Conservation (phyloP, 139 green algal genomes). For the Parachlorella kessleri region DNA sequence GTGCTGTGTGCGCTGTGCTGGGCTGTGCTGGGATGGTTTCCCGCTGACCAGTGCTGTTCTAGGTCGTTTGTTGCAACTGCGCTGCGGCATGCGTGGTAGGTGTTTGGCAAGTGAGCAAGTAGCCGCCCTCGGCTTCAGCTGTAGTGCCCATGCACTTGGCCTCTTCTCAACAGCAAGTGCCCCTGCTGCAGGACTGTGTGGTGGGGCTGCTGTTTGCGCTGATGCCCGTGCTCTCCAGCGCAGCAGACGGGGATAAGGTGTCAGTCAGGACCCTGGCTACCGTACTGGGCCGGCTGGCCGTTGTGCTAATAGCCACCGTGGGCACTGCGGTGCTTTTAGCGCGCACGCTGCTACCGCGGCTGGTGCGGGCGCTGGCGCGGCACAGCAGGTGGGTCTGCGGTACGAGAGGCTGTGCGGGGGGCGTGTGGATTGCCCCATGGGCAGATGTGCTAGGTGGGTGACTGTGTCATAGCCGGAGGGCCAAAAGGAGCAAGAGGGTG, state of each 20-base stretch:
- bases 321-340: slow-evolving; percentile 44
- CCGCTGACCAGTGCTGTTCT: no score
- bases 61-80: no score
- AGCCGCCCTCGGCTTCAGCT: no score
- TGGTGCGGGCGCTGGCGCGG: slow-evolving; percentile 55
- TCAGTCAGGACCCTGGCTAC: slow-evolving; percentile 11
- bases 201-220: slow-evolving; percentile 96
- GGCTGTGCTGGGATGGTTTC: no score
- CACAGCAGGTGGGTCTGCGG: not conserved
- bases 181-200: slow-evolving; percentile 81
- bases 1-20: no score
- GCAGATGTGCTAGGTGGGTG: not conserved
- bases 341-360: slow-evolving; percentile 61
- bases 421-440: no score
- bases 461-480: no score
- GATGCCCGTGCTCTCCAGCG: slow-evolving; percentile 79
- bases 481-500: no score
- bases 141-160: no score
- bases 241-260: slow-evolving; percentile 1
- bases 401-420: not conserved
- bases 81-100: no score
- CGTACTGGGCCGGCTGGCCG: slow-evolving; percentile 27
- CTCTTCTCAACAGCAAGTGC: not conserved
- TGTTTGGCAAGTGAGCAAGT: no score
- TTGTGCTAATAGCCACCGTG: slow-evolving; percentile 44